A percentile compares a stretch with the other conserved stretches of the same genome.
Conservation (phyloP, 2,329 filamentous ascomycete species). For the Trichoderma gracile region DNA sequence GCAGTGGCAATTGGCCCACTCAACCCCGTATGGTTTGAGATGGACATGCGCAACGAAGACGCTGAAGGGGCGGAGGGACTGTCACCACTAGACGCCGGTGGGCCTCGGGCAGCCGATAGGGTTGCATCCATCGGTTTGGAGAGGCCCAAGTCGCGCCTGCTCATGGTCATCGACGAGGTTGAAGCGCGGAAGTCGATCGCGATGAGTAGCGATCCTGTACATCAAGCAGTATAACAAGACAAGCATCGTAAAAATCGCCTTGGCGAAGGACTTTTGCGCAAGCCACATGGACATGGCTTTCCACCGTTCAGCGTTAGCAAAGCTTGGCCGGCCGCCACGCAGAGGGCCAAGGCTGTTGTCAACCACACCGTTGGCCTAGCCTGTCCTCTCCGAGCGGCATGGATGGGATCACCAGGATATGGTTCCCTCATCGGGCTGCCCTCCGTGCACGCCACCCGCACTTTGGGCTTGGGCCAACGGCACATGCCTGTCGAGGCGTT, state of each 20-base stretch:
- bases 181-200: slow-evolving; percentile 10
- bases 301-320: slow-evolving; percentile 3
- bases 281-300: slow-evolving; percentile 19
- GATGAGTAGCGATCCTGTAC: slow-evolving; percentile 9
- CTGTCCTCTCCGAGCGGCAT: not conserved
- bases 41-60: slow-evolving; percentile 3
- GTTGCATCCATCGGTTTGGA: slow-evolving; percentile 10
- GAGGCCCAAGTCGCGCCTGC: not conserved
- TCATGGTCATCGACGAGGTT: not conserved
- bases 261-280: slow-evolving; percentile 15
- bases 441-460: slow-evolving; percentile 21
- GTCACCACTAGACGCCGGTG: slow-evolving; percentile 1
- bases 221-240: not conserved
- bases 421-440: slow-evolving; percentile 2
- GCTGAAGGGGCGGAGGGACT: not conserved
- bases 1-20: slow-evolving; percentile 13
- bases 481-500: slow-evolving; percentile 8
- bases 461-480: slow-evolving; percentile 10
- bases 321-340: slow-evolving; percentile 9
- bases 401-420: slow-evolving; percentile 8
- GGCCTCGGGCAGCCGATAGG: not conserved
- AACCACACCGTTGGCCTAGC: not conserved
- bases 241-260: not conserved
- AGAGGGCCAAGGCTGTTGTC: not conserved
- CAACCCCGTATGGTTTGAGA: slow-evolving; percentile 18